These are phyloP conservation scores for Salix purpurea DNA, from an alignment of 345 rosid genomes.

Conservation along the genomic window DNA sequence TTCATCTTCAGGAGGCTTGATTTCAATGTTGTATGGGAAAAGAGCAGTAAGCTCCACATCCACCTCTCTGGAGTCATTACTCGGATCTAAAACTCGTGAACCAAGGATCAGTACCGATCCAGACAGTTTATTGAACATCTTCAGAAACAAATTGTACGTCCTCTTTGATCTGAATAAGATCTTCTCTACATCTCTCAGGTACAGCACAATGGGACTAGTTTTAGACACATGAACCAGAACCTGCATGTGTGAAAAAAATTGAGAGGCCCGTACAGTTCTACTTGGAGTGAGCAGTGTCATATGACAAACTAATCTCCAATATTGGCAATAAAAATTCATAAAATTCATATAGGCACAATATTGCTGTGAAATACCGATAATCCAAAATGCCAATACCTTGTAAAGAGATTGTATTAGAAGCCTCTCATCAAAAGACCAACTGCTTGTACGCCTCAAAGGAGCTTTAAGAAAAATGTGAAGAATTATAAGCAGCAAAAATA, in stretches of 20 bases:
- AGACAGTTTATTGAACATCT: conserved; percentile 66
- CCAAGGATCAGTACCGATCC: conserved; percentile 86
- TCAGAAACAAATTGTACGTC: conserved; percentile 63
- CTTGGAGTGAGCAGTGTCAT: too few relatives aligned
- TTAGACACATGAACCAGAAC: conserved; percentile 73
- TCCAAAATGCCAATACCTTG: conserved; percentile 46
- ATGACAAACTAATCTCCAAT: neutral
- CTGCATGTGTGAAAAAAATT: conserved; percentile 31
- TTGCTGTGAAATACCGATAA: neutral
- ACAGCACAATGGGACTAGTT: conserved; percentile 69
- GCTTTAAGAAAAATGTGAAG: conserved; percentile 31
- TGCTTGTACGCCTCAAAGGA: conserved; percentile 54
- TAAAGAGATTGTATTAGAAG: conserved; percentile 75
- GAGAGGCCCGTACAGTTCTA: neutral
- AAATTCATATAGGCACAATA: neutral
- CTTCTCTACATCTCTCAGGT: conserved; percentile 70
- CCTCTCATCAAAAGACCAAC: conserved; percentile 83
- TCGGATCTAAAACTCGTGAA: conserved; percentile 56
- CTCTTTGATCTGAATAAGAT: conserved; percentile 65
- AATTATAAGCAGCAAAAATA: neutral
- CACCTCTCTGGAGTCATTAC: conserved; percentile 40
- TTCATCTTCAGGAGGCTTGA: conserved; percentile 86
- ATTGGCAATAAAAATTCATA: neutral
- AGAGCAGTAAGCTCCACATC: conserved; percentile 60
- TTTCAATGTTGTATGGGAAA: conserved; percentile 86